Percentiles rank a stretch among this genome's conserved stretches.
Evolutionary conservation across 1,284 basidiomycete species (phyloP).

Genomic region (Xerocomus nothofagi): DNA sequence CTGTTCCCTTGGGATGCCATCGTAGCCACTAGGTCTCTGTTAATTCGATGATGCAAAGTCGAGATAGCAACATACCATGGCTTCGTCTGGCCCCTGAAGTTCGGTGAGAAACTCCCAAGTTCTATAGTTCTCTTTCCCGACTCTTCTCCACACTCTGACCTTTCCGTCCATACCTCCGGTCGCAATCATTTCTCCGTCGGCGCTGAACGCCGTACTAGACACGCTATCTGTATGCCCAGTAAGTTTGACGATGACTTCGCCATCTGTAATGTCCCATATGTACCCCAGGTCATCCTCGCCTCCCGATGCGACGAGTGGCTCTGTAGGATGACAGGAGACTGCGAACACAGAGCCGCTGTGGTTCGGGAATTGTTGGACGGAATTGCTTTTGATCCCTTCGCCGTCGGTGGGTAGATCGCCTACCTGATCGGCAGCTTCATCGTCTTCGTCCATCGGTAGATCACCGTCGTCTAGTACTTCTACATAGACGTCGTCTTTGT

Average conservation of each 20-base stretch:
- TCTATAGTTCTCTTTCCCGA: conserved; percentile 70
- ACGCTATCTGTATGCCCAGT: conserved; percentile 95
- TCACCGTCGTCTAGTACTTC: conserved; percentile 72
- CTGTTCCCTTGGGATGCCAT: conserved; percentile 95
- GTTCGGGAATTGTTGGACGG: conserved; percentile 61
- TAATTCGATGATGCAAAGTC: not conserved
- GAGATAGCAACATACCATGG: conserved; percentile 63
- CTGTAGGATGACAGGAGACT: conserved; percentile 82
- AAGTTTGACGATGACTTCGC: conserved; percentile 79
- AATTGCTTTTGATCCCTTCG: conserved; percentile 51
- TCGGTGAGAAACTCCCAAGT: conserved; percentile 93
- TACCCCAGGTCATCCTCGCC: conserved; percentile 96
- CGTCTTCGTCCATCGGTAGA: conserved; percentile 74
- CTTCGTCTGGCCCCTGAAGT: conserved; percentile 92
- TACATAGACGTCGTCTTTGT: conserved; percentile 58
- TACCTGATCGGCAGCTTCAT: conserved; percentile 45
- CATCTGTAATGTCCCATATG: conserved; percentile 88
- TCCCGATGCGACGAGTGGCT: conserved; percentile 85
- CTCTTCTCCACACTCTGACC: conserved; percentile 87
- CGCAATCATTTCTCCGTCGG: conserved; percentile 88
- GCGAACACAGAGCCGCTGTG: conserved; percentile 84
- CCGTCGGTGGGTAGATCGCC: conserved; percentile 41
- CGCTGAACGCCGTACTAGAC: conserved; percentile 76
- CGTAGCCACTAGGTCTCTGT: conserved; percentile 69
- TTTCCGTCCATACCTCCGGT: conserved; percentile 98